Evolutionary conservation across 768 basidiomycete genomes (phyloP), one percentile per base, ranked within the genome.

Genomic region (Pisolithus microcarpus): DNA sequence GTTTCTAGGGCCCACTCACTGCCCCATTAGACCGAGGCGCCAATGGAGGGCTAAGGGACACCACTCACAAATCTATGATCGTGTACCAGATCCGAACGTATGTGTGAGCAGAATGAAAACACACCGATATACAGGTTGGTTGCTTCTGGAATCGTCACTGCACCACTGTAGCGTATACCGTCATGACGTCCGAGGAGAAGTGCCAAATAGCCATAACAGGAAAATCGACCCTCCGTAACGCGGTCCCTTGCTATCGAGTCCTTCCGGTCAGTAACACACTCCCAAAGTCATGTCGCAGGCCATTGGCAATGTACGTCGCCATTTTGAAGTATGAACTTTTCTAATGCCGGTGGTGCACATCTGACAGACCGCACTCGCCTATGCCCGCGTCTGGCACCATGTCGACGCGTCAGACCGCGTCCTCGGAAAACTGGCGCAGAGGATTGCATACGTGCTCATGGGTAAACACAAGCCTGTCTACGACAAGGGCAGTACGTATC

Each of bases 371-470:
- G 87, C 85, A 1, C 82, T 98, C 56, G 94, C 92, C 0, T 93
- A 91, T 60, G 87, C 91, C n/a, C 78, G 94, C 43, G 84, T 92
- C 42, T 99, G 95, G 96, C 92, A 97, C 65, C 89, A 90, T 55
- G 91, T 92, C 55, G 87, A 95, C 60, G 93, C 94, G 11, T 77
- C 87, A 9, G 88, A 90, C 59, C 83, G 94, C 37, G 75, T 93
- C n/a, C 77, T 98, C 16, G 96, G 96, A 64, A 91, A 94, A 75
- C 79, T 98, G 9, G 94, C 96, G 6, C 85, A 89, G 60, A 79
- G 91, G 34, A 96, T 99, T 59, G 95, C 96, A 3, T 79, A 91
- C 52, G 92, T 93, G 30, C 77, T 99, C 43, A 97, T 97, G 95
- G 96, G 49, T 19, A 50, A 46, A 31, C 45, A 46, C 31, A 46